phyloP scores from a whole-genome alignment of 2,329 filamentous ascomycete genomes.

The Colletotrichum sp. region DNA sequence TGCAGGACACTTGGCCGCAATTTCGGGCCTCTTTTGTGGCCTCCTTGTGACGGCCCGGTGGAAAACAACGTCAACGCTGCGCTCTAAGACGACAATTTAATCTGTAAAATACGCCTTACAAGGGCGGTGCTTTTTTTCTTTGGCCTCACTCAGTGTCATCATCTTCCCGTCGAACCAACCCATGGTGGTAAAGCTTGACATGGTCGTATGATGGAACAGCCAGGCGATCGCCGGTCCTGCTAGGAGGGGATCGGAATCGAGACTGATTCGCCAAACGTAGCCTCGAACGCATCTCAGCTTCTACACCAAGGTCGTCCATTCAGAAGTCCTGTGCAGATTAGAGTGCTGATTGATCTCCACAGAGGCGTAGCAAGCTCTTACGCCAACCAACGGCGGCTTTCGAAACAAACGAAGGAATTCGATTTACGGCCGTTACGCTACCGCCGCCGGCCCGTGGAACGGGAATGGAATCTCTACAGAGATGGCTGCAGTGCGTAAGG shows the following conservation, averaged over 20 bases:
- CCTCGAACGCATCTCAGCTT: neutral
- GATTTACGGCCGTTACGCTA: constrained; percentile 15
- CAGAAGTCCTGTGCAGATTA: neutral
- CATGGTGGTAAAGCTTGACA: neutral
- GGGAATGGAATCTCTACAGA: neutral
- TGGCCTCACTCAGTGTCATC: neutral
- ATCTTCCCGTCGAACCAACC: neutral
- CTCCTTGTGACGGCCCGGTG: constrained; percentile 1
- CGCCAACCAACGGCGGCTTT: constrained; percentile 3
- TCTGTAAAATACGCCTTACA: constrained; percentile 11
- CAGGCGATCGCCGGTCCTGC: neutral
- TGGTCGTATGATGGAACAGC: neutral
- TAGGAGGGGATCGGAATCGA: neutral
- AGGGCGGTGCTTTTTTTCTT: neutral
- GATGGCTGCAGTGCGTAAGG: neutral
- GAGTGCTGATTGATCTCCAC: constrained; percentile 17
- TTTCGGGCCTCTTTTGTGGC: constrained; percentile 18
- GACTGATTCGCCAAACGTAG: neutral
- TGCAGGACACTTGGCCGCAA: constrained; percentile 17
- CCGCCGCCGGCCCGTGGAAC: neutral
- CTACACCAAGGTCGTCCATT: neutral
- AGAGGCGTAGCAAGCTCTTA: constrained; percentile 3
- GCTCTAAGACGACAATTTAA: neutral
- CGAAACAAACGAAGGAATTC: neutral
- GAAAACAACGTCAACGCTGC: neutral